Percentiles rank a stretch among this genome's conserved stretches.
Evolutionary conservation across 257 asterid species (phyloP).

Genomic region (Petrea volubilis): DNA sequence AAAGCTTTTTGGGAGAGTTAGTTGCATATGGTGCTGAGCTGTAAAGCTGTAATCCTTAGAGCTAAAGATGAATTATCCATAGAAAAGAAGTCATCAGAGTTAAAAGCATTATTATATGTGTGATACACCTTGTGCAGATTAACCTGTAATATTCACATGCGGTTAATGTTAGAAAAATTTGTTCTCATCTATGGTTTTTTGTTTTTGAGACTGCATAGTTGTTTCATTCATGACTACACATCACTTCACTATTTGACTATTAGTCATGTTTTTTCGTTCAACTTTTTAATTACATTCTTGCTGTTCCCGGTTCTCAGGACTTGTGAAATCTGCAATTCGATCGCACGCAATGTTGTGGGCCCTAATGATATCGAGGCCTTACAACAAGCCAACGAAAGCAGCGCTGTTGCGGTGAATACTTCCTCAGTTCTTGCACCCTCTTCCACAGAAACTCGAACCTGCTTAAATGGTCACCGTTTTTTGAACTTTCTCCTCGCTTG

Average conservation of each 20-base stretch:
- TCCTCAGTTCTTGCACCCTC: constrained; percentile 26
- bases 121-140: too few relatives aligned
- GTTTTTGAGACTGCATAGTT: too few relatives aligned
- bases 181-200: too few relatives aligned
- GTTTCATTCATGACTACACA: too few relatives aligned
- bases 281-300: constrained; percentile 9
- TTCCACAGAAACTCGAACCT: constrained; percentile 40
- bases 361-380: constrained; percentile 48
- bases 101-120: too few relatives aligned
- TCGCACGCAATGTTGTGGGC: constrained; percentile 73
- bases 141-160: too few relatives aligned
- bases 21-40: not conserved
- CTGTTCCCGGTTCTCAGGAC: constrained; percentile 48
- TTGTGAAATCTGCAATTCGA: constrained; percentile 87
- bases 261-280: not conserved
- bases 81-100: too few relatives aligned
- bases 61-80: too few relatives aligned
- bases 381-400: constrained; percentile 45
- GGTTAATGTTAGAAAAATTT: too few relatives aligned
- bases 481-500: constrained; percentile 79
- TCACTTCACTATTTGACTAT: too few relatives aligned
- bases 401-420: constrained; percentile 22
- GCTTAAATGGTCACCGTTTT: constrained; percentile 74
- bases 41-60: too few relatives aligned
- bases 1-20: not conserved